Percentiles rank a stretch among this genome's conserved stretches.
Evolutionary conservation across 768 basidiomycete species (phyloP).

Genomic region (Leccinum variicolor): DNA sequence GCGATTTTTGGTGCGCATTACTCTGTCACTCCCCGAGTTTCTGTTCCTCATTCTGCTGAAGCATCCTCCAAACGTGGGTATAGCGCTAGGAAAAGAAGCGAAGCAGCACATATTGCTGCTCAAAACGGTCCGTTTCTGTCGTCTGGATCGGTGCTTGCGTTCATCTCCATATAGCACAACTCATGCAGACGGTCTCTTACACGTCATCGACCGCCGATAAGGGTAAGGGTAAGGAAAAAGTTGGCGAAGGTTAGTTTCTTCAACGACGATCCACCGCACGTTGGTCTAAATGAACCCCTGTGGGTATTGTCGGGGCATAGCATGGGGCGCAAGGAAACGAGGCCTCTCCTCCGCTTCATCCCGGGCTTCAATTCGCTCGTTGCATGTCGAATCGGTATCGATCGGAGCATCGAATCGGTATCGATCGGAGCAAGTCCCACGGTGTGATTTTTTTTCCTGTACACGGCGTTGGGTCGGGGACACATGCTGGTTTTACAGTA

Average conservation of each 20-base stretch:
- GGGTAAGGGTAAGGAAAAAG: conserved; percentile 40
- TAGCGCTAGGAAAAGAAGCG: conserved; percentile 68
- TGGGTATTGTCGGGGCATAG: conserved; percentile 33
- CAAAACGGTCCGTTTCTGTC: conserved; percentile 50
- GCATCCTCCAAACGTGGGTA: conserved; percentile 61
- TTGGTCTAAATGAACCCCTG: conserved; percentile 14
- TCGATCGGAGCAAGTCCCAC: conserved; percentile 67
- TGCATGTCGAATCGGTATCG: conserved; percentile 85
- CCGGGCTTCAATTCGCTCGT: conserved; percentile 73
- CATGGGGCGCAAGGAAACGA: conserved; percentile 28
- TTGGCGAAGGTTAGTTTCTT: conserved; percentile 34
- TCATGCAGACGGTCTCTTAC: conserved; percentile 45
- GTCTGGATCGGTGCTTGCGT: conserved; percentile 7
- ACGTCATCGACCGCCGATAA: conserved; percentile 36
- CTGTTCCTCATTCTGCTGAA: conserved; percentile 18
- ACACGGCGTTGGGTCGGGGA: conserved; percentile 86
- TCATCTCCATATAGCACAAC: conserved; percentile 36
- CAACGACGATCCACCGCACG: neutral
- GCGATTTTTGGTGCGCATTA: conserved; percentile 36
- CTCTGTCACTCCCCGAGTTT: conserved; percentile 2
- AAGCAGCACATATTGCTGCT: conserved; percentile 61
- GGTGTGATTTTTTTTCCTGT: conserved; percentile 65
- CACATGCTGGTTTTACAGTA: conserved; percentile 67
- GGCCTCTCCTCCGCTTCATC: conserved; percentile 39
- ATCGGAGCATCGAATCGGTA: no score